These are phyloP conservation scores for Alectoria sarmentosa DNA, from an alignment of 495 filamentous ascomycete species.

Conservation along the genomic window DNA sequence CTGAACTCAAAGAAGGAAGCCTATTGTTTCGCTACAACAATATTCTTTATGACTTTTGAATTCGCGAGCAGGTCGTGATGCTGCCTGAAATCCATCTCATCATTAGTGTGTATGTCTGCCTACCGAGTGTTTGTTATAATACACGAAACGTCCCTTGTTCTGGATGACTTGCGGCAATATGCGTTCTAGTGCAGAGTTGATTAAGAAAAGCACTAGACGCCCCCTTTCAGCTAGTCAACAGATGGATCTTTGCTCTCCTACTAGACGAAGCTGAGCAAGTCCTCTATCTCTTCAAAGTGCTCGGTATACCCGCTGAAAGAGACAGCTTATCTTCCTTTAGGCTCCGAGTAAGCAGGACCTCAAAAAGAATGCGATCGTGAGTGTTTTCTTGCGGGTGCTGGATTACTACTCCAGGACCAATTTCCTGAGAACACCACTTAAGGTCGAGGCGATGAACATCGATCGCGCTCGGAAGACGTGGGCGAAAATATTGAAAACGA, in stretches of 20 bases:
- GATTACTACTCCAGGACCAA: not conserved
- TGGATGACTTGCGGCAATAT: slow-evolving; percentile 33
- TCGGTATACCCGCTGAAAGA: too few species aligned
- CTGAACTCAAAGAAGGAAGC: too few species aligned
- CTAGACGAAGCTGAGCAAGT: slow-evolving; percentile 2
- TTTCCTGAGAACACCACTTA: slow-evolving; percentile 25
- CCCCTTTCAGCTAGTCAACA: slow-evolving; percentile 35
- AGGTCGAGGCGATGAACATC: slow-evolving; percentile 33
- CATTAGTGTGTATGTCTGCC: too few species aligned
- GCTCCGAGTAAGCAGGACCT: slow-evolving; percentile 30
- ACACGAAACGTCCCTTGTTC: slow-evolving; percentile 27
- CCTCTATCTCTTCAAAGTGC: too few species aligned
- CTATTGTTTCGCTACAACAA: too few species aligned
- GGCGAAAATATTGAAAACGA: slow-evolving; percentile 26
- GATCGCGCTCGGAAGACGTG: slow-evolving; percentile 41
- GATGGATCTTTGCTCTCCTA: slow-evolving; percentile 45
- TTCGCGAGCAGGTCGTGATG: too few species aligned
- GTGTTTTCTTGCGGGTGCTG: not conserved
- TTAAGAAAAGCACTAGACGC: slow-evolving; percentile 38
- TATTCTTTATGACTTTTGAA: too few species aligned
- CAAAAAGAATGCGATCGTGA: slow-evolving; percentile 38
- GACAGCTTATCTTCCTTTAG: not conserved
- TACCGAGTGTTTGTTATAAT: slow-evolving; percentile 33
- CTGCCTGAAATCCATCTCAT: too few species aligned
- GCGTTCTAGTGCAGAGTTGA: slow-evolving; percentile 33